Evolutionary conservation across 1,139 yeast genomes (phyloP).

Genomic region (Lodderomyces theae): DNA sequence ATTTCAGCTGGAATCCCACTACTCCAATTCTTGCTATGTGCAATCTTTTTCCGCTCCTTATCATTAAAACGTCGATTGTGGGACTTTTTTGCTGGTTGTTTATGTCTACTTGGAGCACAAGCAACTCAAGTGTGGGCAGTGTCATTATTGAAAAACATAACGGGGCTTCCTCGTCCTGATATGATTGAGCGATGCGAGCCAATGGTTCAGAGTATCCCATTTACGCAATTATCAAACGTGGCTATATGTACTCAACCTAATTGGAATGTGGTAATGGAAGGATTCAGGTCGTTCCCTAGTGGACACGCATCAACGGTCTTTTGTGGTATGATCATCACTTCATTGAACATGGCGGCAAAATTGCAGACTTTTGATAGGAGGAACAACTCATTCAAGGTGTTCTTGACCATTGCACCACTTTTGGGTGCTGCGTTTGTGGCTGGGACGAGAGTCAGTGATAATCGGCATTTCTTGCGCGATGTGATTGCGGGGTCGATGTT

Average conservation of each 20-base stretch:
- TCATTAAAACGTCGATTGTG: constrained; percentile 29
- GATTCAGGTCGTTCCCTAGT: constrained; percentile 51
- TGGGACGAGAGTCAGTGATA: constrained; percentile 47
- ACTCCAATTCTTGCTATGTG: constrained; percentile 24
- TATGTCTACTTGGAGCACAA: constrained; percentile 39
- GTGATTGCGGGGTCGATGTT: constrained; percentile 40
- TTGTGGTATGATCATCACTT: constrained; percentile 39
- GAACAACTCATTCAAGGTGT: constrained; percentile 34
- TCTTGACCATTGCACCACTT: constrained; percentile 35
- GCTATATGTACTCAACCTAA: constrained; percentile 32
- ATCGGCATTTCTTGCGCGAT: constrained; percentile 46
- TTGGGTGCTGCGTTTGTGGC: constrained; percentile 37
- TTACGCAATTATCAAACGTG: constrained; percentile 27
- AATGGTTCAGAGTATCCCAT: constrained; percentile 12
- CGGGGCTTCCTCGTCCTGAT: constrained; percentile 51
- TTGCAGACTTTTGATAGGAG: constrained; percentile 37
- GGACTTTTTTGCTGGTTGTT: constrained; percentile 40
- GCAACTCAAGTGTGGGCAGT: constrained; percentile 41
- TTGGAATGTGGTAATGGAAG: constrained; percentile 36
- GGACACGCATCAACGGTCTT: constrained; percentile 52
- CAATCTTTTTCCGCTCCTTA: constrained; percentile 18
- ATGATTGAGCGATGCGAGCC: constrained; percentile 44
- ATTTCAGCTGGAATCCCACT: constrained; percentile 34
- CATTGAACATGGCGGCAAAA: constrained; percentile 37
- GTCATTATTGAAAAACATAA: constrained; percentile 40